A percentile compares a stretch with the other conserved stretches of the same genome.
Evolutionary conservation across 2,329 filamentous ascomycete species (phyloP).

Genomic region (Harringtonia aguacate): DNA sequence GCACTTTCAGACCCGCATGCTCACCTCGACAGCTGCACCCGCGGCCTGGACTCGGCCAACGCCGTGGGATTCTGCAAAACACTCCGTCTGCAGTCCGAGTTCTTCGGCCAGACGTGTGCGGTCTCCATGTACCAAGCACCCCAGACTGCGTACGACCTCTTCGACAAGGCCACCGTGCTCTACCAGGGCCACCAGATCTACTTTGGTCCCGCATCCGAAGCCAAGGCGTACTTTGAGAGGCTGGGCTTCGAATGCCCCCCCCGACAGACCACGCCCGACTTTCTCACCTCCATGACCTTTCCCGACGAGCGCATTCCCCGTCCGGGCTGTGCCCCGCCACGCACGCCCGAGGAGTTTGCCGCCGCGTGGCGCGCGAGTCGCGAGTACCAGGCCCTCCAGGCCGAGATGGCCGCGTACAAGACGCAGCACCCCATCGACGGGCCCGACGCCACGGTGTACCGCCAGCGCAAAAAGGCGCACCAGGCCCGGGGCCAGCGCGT

Average conservation of each 20-base stretch:
- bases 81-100: conserved; percentile 53
- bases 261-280: conserved; percentile 60
- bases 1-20: too few species aligned
- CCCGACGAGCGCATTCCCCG: conserved; percentile 42
- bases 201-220: conserved; percentile 48
- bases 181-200: conserved; percentile 52
- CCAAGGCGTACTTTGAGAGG: conserved; percentile 52
- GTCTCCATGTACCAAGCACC: conserved; percentile 66
- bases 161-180: conserved; percentile 46
- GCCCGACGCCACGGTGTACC: conserved; percentile 43
- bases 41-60: conserved; percentile 64
- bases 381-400: conserved; percentile 37
- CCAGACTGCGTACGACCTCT: conserved; percentile 50
- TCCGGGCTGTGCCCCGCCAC: not conserved
- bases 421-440: conserved; percentile 37
- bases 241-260: conserved; percentile 57
- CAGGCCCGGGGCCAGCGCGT: conserved; percentile 49
- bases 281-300: conserved; percentile 59
- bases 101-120: conserved; percentile 53
- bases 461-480: conserved; percentile 37
- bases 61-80: conserved; percentile 66
- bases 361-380: conserved; percentile 33
- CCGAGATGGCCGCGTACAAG: conserved; percentile 45
- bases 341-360: too few species aligned
- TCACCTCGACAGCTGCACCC: too few species aligned